These are phyloP conservation scores for Penicillium ucsense DNA, from an alignment of 495 filamentous ascomycete genomes.

Conservation along the genomic window DNA sequence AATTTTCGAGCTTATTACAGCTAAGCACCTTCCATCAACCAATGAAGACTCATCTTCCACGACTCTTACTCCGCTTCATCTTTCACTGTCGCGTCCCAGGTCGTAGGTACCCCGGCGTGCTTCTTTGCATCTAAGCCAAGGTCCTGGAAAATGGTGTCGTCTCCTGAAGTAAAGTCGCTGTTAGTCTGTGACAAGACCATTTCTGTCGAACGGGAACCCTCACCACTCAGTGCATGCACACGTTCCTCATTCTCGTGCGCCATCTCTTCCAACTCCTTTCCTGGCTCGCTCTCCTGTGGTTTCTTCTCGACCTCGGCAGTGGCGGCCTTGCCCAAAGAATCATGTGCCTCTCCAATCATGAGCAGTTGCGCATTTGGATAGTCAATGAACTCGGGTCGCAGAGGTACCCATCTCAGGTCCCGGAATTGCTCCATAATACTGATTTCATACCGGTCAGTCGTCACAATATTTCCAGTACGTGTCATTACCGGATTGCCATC, in stretches of 20 bases:
- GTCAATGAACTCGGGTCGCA: constrained; percentile 67
- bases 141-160: constrained; percentile 45
- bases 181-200: background rate
- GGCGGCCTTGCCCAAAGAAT: constrained; percentile 48
- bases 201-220: background rate
- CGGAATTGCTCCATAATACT: constrained; percentile 65
- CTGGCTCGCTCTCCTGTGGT: constrained; percentile 51
- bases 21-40: too few relatives aligned
- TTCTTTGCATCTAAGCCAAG: constrained; percentile 42
- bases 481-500: background rate
- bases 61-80: background rate
- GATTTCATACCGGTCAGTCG: background rate
- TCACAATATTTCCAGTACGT: background rate
- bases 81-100: constrained; percentile 27
- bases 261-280: constrained; percentile 47
- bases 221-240: constrained; percentile 45
- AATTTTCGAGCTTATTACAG: too few relatives aligned
- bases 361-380: constrained; percentile 74
- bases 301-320: constrained; percentile 50
- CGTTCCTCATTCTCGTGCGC: constrained; percentile 55
- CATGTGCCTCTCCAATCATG: constrained; percentile 65
- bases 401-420: constrained; percentile 61
- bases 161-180: constrained; percentile 19
- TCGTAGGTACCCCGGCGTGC: constrained; percentile 39
- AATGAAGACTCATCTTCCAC: background rate